phyloP scores from a whole-genome alignment of 2,329 filamentous ascomycete genomes.

The Colletotrichum limetticola region DNA sequence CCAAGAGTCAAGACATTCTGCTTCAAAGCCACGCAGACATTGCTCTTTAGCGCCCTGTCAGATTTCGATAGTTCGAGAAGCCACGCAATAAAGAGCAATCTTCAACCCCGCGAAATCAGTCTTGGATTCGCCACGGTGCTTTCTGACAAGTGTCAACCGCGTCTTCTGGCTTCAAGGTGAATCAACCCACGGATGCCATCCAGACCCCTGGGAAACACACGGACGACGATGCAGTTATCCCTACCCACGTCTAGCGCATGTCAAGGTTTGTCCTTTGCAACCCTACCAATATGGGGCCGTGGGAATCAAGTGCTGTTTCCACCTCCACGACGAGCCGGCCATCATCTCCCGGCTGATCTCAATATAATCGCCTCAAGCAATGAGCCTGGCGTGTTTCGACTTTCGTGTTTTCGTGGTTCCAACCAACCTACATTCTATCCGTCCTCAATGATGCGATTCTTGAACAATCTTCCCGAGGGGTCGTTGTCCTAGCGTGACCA shows the following conservation, averaged over 20 bases:
- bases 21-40: background rate
- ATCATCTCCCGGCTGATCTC: background rate
- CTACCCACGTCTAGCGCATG: background rate
- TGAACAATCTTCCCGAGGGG: background rate
- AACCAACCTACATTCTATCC: background rate
- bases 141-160: slow-evolving; percentile 5
- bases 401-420: background rate
- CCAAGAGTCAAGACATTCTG: background rate
- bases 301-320: background rate
- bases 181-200: background rate
- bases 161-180: background rate
- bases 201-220: slow-evolving; percentile 4
- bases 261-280: background rate
- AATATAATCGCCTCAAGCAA: background rate
- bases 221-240: background rate
- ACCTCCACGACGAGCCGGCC: background rate
- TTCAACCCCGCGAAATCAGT: background rate
- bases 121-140: background rate
- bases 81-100: background rate
- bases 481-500: background rate
- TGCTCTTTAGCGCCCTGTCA: slow-evolving; percentile 7
- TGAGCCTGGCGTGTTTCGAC: background rate
- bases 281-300: slow-evolving; percentile 11
- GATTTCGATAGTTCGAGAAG: slow-evolving; percentile 6
- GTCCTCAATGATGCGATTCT: background rate